A percentile compares a stretch with the other conserved stretches of the same genome.
Evolutionary conservation across 2,329 filamentous ascomycete genomes (phyloP).

Genomic region (Keithomyces neogunnii): DNA sequence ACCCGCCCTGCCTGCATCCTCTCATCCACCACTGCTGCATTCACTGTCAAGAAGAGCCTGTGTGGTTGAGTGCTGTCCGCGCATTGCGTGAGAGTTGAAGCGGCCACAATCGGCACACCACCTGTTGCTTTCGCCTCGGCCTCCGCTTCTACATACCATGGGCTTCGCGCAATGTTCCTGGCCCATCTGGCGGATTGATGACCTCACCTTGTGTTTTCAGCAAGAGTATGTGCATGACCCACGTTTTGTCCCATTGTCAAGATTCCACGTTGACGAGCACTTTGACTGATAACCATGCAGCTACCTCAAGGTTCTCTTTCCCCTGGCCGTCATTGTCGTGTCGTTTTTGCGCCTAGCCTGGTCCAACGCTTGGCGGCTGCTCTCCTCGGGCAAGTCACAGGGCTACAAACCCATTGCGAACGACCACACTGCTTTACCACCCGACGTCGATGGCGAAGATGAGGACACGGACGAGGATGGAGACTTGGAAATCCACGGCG

Average conservation of each 20-base stretch:
- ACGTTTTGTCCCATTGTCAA: background rate
- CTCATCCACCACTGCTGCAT: conserved; percentile 2
- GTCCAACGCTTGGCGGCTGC: conserved; percentile 46
- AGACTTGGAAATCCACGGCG: conserved; percentile 46
- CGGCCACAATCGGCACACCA: conserved; percentile 7
- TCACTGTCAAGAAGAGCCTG: background rate
- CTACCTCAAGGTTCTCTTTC: conserved; percentile 61
- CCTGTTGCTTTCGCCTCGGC: background rate
- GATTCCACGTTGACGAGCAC: background rate
- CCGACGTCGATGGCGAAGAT: conserved; percentile 38
- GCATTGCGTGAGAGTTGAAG: background rate
- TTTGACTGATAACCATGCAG: conserved; percentile 12
- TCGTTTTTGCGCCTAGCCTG: conserved; percentile 61
- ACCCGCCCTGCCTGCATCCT: background rate
- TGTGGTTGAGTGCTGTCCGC: conserved; percentile 1
- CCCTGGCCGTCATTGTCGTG: conserved; percentile 58
- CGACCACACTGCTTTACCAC: conserved; percentile 45
- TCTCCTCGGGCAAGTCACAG: conserved; percentile 39
- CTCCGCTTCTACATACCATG: conserved; percentile 19
- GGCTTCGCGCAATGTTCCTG: conserved; percentile 46
- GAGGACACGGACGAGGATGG: conserved; percentile 47
- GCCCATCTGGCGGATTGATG: conserved; percentile 56
- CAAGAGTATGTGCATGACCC: conserved; percentile 49
- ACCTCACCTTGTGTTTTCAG: conserved; percentile 55
- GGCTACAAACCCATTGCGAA: conserved; percentile 48